Percentiles rank a stretch among this genome's conserved stretches.
phyloP scores from a whole-genome alignment of 1,284 basidiomycete species.

The Tetrapyrgos nigripes region DNA sequence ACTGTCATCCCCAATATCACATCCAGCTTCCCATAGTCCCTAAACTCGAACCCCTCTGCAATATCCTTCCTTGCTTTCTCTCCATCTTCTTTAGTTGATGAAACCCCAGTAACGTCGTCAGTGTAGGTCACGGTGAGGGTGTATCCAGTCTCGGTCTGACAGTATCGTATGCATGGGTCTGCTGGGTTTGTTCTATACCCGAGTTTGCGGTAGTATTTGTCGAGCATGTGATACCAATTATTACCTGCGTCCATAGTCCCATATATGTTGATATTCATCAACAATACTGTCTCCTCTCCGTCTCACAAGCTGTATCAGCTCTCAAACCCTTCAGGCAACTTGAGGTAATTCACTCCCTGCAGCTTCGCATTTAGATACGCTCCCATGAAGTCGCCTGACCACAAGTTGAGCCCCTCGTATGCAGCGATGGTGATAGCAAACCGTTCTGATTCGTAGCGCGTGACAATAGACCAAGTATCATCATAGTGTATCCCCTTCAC shows the following conservation, averaged over 20 bases:
- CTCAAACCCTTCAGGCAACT: slow-evolving; percentile 2
- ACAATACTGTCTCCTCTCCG: neutral
- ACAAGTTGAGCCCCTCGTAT: too few species aligned
- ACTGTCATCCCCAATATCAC: too few species aligned
- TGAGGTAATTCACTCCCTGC: too few species aligned
- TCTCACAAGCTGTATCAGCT: too few species aligned
- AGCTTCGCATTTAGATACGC: too few species aligned
- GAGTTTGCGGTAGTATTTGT: neutral
- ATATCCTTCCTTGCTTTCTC: neutral
- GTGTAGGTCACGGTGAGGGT: too few species aligned
- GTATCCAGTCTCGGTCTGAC: neutral
- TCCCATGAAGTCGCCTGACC: too few species aligned
- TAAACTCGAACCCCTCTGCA: neutral
- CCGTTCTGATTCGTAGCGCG: neutral
- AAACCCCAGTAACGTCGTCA: too few species aligned
- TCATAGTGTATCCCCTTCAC: too few species aligned
- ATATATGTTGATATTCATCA: slow-evolving; percentile 5
- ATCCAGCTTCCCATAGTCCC: too few species aligned
- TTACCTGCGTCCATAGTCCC: too few species aligned
- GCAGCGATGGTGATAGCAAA: too few species aligned
- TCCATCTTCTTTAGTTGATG: neutral
- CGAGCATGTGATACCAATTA: slow-evolving; percentile 1
- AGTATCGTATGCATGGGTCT: slow-evolving; percentile 5
- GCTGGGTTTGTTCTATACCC: neutral
- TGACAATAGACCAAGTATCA: neutral